These are phyloP conservation scores for Ophiorrhiza pumila DNA, from an alignment of 257 asterid genomes.

Conservation along the genomic window DNA sequence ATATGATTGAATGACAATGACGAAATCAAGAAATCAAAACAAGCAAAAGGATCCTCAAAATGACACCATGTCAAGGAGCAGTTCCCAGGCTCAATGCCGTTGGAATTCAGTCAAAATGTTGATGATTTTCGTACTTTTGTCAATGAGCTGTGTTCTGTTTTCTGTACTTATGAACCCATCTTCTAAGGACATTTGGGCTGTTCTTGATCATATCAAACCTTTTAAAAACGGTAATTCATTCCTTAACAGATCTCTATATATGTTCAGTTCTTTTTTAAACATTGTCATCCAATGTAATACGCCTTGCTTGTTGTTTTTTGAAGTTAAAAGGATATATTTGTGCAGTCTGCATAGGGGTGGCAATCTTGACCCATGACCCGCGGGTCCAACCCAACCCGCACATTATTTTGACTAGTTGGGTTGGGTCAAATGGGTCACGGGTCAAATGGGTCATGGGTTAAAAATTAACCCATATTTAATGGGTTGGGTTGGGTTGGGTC, in stretches of 20 bases:
- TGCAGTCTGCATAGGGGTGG: no score
- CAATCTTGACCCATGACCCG: no score
- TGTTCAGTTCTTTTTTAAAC: background rate
- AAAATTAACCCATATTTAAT: no score
- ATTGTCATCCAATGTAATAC: no score
- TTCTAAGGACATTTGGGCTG: slow-evolving; percentile 39
- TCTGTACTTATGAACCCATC: slow-evolving; percentile 24
- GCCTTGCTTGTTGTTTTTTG: no score
- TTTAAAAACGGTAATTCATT: slow-evolving; percentile 38
- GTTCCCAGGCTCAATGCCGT: slow-evolving; percentile 36
- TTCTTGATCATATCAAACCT: slow-evolving; percentile 26
- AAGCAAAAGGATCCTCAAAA: slow-evolving; percentile 16
- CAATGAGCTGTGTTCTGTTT: slow-evolving; percentile 54
- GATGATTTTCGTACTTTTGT: slow-evolving; percentile 33
- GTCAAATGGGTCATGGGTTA: no score
- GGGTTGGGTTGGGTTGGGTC: no score
- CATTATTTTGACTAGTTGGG: no score
- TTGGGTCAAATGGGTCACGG: no score
- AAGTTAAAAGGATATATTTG: no score
- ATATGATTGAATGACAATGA: background rate
- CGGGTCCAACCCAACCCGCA: no score
- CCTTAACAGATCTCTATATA: background rate
- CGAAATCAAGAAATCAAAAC: background rate
- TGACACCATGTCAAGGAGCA: slow-evolving; percentile 14
- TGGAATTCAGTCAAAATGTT: slow-evolving; percentile 34